phyloP scores from a whole-genome alignment of 148 eudicot genomes.

The Dianthus caryophyllus region DNA sequence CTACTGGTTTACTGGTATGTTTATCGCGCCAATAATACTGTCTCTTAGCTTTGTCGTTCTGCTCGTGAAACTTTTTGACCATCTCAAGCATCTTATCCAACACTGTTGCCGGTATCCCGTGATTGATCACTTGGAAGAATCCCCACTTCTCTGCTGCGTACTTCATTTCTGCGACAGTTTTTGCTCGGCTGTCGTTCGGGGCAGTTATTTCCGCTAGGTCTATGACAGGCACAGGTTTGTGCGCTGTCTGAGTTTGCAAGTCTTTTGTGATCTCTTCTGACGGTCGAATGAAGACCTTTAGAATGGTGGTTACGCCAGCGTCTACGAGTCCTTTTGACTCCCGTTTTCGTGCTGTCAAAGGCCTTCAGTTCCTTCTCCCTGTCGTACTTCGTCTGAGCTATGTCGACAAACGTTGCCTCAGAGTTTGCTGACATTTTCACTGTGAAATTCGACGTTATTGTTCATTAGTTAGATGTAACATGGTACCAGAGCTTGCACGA shows the following conservation, averaged over 20 bases:
- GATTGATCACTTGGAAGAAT: constrained; percentile 37
- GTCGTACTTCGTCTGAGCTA: constrained; percentile 1
- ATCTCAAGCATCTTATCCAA: constrained; percentile 28
- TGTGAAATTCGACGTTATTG: neutral
- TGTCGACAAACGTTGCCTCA: neutral
- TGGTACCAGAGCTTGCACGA: too few species aligned
- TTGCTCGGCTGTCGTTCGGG: neutral
- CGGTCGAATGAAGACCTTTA: constrained; percentile 33
- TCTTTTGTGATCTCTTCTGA: constrained; percentile 25
- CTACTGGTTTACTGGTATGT: constrained; percentile 12
- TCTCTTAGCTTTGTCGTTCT: constrained; percentile 18
- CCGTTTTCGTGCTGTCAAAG: constrained; percentile 37
- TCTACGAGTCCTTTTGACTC: constrained; percentile 40
- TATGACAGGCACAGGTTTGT: constrained; percentile 27
- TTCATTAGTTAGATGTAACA: neutral
- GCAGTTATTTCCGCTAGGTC: constrained; percentile 18
- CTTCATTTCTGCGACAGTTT: constrained; percentile 8
- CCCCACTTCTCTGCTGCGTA: constrained; percentile 26
- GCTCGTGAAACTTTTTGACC: constrained; percentile 31
- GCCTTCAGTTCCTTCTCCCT: constrained; percentile 26
- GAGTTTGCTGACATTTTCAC: constrained; percentile 1
- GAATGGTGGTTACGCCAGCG: constrained; percentile 18
- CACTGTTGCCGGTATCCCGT: constrained; percentile 29
- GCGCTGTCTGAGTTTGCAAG: neutral
- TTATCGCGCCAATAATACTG: constrained; percentile 22